Evolutionary conservation across 441 rosid genomes (phyloP).

Genomic region (Raphanus hybrid): DNA sequence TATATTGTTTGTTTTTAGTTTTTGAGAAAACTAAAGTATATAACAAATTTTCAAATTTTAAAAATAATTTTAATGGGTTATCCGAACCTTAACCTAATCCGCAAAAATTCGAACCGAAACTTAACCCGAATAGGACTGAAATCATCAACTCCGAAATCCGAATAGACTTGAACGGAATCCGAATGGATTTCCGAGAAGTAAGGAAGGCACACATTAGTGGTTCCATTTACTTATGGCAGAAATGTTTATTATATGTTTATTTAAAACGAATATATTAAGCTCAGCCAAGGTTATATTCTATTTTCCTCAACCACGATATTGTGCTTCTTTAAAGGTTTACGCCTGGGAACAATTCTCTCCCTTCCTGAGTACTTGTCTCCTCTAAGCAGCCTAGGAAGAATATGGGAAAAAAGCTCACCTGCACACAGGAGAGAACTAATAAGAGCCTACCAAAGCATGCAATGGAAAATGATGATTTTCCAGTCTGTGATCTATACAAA

Average conservation of each 20-base stretch:
- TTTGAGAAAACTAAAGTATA: too few relatives aligned
- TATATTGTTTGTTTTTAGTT: too few relatives aligned
- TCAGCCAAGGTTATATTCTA: background rate
- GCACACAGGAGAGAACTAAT: conserved; percentile 55
- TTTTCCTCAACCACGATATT: background rate
- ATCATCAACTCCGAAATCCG: too few relatives aligned
- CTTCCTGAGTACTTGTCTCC: conserved; percentile 81
- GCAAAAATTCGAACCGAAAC: too few relatives aligned
- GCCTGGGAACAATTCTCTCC: conserved; percentile 77
- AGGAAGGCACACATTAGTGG: background rate
- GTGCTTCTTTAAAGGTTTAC: background rate
- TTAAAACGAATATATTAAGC: background rate
- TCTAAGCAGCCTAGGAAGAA: conserved; percentile 69
- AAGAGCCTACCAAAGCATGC: conserved; percentile 42
- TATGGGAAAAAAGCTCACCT: conserved; percentile 49
- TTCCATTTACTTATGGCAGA: background rate
- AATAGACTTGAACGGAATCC: too few relatives aligned
- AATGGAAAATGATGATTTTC: conserved; percentile 42
- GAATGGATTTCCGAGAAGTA: background rate
- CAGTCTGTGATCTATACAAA: conserved; percentile 43
- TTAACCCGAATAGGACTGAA: too few relatives aligned
- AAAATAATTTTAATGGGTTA: too few relatives aligned
- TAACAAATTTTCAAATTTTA: too few relatives aligned
- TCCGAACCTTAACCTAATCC: too few relatives aligned
- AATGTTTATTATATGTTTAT: background rate